These are phyloP conservation scores for Tulasnella sp. DNA, from an alignment of 768 basidiomycete genomes.

Conservation along the genomic window DNA sequence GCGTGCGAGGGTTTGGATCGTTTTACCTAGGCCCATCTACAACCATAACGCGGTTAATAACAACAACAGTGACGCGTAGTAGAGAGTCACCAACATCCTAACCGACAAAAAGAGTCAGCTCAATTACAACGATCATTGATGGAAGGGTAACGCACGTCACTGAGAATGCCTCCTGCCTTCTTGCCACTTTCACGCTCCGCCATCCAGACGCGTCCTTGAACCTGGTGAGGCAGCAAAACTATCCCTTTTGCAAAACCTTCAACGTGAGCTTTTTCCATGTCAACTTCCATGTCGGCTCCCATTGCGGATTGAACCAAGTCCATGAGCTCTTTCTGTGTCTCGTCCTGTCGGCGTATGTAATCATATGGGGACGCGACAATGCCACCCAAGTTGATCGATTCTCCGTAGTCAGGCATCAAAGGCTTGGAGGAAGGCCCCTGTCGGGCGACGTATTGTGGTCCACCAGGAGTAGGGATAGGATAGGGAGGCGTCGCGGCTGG, in stretches of 20 bases:
- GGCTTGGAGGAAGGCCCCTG: background rate
- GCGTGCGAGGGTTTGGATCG: constrained; percentile 77
- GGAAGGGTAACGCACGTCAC: constrained; percentile 39
- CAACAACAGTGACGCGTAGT: background rate
- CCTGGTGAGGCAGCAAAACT: constrained; percentile 71
- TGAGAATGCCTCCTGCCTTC: constrained; percentile 75
- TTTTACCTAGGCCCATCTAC: constrained; percentile 41
- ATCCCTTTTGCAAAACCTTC: constrained; percentile 64
- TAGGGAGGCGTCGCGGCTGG: background rate
- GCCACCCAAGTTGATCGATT: background rate
- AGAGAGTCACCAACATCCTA: constrained; percentile 13
- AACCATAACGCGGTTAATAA: background rate
- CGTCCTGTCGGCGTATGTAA: constrained; percentile 26
- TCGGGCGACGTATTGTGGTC: no score
- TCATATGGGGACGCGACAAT: constrained; percentile 17
- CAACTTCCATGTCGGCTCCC: constrained; percentile 39
- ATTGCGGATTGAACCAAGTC: constrained; percentile 58
- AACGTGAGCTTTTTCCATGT: constrained; percentile 57
- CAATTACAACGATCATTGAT: constrained; percentile 7
- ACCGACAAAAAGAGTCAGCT: background rate
- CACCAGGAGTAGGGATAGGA: background rate
- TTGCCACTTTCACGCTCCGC: constrained; percentile 64
- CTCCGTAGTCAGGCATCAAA: background rate
- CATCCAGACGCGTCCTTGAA: constrained; percentile 83
- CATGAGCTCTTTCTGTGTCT: constrained; percentile 66